phyloP scores from a whole-genome alignment of 345 rosid genomes.

The Angophora floribunda region DNA sequence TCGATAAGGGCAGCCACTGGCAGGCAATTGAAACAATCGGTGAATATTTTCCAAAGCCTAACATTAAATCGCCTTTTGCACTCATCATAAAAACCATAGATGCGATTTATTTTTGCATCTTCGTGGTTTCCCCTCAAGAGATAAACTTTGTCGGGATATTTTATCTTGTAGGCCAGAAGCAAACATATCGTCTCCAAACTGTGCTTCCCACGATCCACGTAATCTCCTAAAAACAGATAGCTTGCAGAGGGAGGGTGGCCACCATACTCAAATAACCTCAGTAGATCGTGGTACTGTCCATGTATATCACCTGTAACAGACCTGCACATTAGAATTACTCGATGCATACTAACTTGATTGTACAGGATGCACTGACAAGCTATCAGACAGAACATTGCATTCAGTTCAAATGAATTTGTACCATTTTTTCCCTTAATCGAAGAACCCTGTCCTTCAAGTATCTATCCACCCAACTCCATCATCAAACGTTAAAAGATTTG shows the following conservation, averaged over 20 bases:
- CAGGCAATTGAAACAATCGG: slow-evolving; percentile 88
- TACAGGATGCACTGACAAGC: background rate
- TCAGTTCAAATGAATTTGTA: background rate
- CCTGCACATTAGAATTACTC: background rate
- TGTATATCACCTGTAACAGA: slow-evolving; percentile 74
- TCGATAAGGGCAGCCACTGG: slow-evolving; percentile 93
- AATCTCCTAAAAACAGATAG: slow-evolving; percentile 94
- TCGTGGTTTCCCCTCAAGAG: slow-evolving; percentile 98
- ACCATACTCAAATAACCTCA: slow-evolving; percentile 75
- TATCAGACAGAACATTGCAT: background rate
- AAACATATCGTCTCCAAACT: slow-evolving; percentile 95
- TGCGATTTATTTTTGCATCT: slow-evolving; percentile 91
- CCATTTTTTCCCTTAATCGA: background rate
- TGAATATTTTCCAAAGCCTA: slow-evolving; percentile 87
- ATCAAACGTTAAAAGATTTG: background rate
- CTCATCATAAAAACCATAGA: slow-evolving; percentile 98
- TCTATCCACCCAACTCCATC: background rate
- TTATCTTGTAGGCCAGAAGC: slow-evolving; percentile 89
- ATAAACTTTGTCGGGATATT: slow-evolving; percentile 59
- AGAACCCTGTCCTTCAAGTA: background rate
- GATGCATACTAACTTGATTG: background rate
- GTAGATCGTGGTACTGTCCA: slow-evolving; percentile 93
- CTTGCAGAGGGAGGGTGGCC: slow-evolving; percentile 89
- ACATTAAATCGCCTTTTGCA: slow-evolving; percentile 95
- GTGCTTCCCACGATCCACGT: slow-evolving; percentile 96